Percentiles rank a stretch among this genome's conserved stretches.
Conservation (phyloP, 2,329 filamentous ascomycete genomes). For the Talaromyces sp. region DNA sequence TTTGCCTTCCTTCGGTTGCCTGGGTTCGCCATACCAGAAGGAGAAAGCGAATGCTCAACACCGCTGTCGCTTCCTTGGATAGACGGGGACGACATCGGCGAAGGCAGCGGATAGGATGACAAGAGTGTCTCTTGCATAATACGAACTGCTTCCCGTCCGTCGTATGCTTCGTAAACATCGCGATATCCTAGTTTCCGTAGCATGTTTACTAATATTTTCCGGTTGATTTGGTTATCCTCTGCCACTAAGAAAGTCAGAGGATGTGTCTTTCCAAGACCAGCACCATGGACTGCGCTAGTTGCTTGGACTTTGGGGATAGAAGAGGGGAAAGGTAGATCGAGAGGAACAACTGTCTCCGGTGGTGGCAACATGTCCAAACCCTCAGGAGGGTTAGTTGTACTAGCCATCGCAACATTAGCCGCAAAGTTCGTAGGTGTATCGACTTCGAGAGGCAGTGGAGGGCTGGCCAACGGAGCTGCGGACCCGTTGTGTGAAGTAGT, state of each 20-base stretch:
- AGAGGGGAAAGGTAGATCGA: neutral
- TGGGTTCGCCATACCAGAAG: slow-evolving; percentile 20
- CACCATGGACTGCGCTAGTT: slow-evolving; percentile 43
- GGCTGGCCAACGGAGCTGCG: slow-evolving; percentile 23
- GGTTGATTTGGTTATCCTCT: slow-evolving; percentile 69
- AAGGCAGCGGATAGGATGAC: slow-evolving; percentile 19
- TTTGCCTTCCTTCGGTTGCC: slow-evolving; percentile 26
- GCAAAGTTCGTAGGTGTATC: neutral
- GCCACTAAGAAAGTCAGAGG: slow-evolving; percentile 65
- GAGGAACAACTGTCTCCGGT: neutral
- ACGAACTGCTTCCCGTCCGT: slow-evolving; percentile 62
- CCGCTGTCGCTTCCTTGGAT: slow-evolving; percentile 19
- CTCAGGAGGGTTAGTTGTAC: neutral
- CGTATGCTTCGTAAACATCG: slow-evolving; percentile 59
- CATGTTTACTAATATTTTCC: slow-evolving; percentile 62
- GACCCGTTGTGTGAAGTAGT: slow-evolving; percentile 45
- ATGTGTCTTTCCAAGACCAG: slow-evolving; percentile 53
- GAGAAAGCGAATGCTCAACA: slow-evolving; percentile 16
- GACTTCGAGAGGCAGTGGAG: neutral
- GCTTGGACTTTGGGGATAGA: slow-evolving; percentile 9
- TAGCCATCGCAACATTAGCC: neutral
- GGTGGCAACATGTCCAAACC: slow-evolving; percentile 3
- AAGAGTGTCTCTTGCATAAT: slow-evolving; percentile 49
- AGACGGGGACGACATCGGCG: slow-evolving; percentile 14
- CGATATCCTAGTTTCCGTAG: slow-evolving; percentile 62